Percentiles rank a stretch among this genome's conserved stretches.
phyloP scores from a whole-genome alignment of 495 filamentous ascomycete species.

The Hypoxylon cercidicola region DNA sequence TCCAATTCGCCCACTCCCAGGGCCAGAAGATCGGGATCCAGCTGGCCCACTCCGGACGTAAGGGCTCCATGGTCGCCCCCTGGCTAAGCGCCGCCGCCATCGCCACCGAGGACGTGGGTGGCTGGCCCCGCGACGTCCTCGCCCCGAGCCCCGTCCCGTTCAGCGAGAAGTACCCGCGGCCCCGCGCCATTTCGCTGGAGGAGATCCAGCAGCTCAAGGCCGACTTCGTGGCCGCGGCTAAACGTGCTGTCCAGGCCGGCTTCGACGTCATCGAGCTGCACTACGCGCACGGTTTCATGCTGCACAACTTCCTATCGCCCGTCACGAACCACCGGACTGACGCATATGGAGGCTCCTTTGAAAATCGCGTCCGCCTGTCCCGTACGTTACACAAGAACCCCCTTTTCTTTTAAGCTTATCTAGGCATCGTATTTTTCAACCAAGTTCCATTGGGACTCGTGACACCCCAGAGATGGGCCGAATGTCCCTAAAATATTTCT shows the following conservation, averaged over 20 bases:
- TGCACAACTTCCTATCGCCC: slow-evolving; percentile 69
- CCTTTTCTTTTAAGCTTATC: too few species aligned
- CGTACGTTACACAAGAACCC: too few species aligned
- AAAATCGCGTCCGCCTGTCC: slow-evolving; percentile 63
- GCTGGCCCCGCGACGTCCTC: slow-evolving; percentile 74
- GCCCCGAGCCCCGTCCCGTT: slow-evolving; percentile 61
- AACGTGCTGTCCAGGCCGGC: slow-evolving; percentile 62
- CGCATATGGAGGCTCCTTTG: slow-evolving; percentile 66
- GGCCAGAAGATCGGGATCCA: slow-evolving; percentile 78
- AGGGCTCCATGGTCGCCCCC: slow-evolving; percentile 67
- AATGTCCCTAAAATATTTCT: too few species aligned
- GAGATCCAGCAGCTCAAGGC: slow-evolving; percentile 61
- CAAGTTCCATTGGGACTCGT: too few species aligned
- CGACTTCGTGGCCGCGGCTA: slow-evolving; percentile 62
- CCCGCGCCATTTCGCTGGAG: slow-evolving; percentile 60
- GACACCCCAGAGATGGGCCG: too few species aligned
- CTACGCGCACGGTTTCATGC: slow-evolving; percentile 66
- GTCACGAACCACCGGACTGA: slow-evolving; percentile 68
- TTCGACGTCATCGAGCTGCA: slow-evolving; percentile 68
- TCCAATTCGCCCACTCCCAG: slow-evolving; percentile 76
- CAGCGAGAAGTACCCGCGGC: slow-evolving; percentile 48
- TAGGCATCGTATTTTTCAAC: too few species aligned
- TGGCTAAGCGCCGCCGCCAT: slow-evolving; percentile 38
- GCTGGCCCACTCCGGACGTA: slow-evolving; percentile 79
- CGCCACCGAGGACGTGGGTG: slow-evolving; percentile 57